phyloP scores from a whole-genome alignment of 2,329 filamentous ascomycete species.

The Lachnellula arida region DNA sequence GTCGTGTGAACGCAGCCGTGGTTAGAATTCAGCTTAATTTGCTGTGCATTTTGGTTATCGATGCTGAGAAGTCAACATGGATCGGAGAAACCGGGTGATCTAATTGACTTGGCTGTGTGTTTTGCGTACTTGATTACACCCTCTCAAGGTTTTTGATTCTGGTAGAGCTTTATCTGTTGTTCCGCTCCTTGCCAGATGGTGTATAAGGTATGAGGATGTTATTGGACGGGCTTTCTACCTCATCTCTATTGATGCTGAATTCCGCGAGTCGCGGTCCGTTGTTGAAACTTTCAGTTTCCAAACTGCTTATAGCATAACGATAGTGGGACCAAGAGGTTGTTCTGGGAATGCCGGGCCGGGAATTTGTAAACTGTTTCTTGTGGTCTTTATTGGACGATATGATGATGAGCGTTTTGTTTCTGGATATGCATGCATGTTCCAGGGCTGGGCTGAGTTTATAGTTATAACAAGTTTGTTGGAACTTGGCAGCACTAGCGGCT shows the following conservation, averaged over 20 bases:
- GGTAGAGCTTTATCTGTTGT: constrained; percentile 1
- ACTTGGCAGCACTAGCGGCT: too few species aligned
- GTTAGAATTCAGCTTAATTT: constrained; percentile 9
- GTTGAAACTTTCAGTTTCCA: too few species aligned
- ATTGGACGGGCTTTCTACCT: constrained; percentile 1
- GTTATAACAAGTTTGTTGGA: too few species aligned
- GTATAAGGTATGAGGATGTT: neutral
- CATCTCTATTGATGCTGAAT: constrained; percentile 1
- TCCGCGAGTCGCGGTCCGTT: too few species aligned
- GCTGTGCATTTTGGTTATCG: constrained; percentile 5
- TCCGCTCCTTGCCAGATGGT: constrained; percentile 3
- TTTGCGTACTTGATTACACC: constrained; percentile 2
- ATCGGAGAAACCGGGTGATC: neutral
- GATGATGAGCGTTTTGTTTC: too few species aligned
- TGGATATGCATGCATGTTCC: too few species aligned
- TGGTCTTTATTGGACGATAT: too few species aligned
- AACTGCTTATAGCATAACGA: too few species aligned
- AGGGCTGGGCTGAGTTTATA: too few species aligned
- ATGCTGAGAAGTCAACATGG: constrained; percentile 3
- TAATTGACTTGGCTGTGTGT: neutral
- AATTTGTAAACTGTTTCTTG: too few species aligned
- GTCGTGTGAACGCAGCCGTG: constrained; percentile 1
- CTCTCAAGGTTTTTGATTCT: constrained; percentile 1
- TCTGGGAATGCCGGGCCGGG: too few species aligned
- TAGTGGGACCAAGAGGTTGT: too few species aligned